A percentile compares a stretch with the other conserved stretches of the same genome.
These are phyloP conservation scores for Arbutus unedo DNA, from an alignment of 148 eudicot species.

Conservation along the genomic window DNA sequence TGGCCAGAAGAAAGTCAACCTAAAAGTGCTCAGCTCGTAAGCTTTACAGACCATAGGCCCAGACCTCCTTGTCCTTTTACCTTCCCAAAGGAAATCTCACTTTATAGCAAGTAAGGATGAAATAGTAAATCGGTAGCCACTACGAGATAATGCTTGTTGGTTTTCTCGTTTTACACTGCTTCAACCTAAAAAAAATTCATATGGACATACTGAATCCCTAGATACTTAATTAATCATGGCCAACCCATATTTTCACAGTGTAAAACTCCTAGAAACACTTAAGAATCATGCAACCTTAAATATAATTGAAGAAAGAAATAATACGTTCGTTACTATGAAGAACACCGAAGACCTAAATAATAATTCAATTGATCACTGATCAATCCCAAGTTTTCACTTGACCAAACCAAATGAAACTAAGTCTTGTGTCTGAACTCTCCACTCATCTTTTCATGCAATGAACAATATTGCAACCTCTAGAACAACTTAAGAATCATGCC, in stretches of 20 bases:
- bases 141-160: no score
- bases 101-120: no score
- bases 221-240: not conserved
- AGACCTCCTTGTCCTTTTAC: not conserved
- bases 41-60: not conserved
- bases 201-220: not conserved
- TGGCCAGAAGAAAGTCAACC: not conserved
- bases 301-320: not conserved
- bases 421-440: not conserved
- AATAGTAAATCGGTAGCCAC: no score
- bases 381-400: not conserved
- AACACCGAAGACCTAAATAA: not conserved
- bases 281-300: not conserved
- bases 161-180: not conserved
- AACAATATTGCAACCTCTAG: not conserved
- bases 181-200: not conserved
- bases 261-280: not conserved
- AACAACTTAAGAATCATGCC: not conserved
- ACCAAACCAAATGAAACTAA: not conserved
- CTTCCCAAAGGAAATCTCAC: no score
- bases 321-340: not conserved
- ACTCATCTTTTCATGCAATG: not conserved
- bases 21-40: not conserved
- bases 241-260: not conserved
- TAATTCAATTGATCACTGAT: not conserved